These are phyloP conservation scores for Nicotiana knightiana DNA, from an alignment of 257 asterid genomes.

Conservation along the genomic window DNA sequence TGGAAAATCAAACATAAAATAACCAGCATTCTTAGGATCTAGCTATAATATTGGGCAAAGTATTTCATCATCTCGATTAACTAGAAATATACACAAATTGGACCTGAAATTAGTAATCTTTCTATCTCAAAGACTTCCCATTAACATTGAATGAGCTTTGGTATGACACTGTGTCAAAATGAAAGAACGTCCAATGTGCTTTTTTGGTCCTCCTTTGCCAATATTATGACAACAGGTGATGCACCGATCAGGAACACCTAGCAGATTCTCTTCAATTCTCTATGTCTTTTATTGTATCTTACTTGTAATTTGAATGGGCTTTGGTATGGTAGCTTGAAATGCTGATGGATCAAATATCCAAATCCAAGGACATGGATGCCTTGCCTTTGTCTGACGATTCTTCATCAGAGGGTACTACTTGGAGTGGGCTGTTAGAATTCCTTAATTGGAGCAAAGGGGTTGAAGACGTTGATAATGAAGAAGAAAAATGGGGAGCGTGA, in stretches of 20 bases:
- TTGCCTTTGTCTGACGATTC: conserved; percentile 42
- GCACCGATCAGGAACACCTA: not conserved
- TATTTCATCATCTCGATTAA: not conserved
- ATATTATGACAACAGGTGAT: not conserved
- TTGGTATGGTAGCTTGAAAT: no score
- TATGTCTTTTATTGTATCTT: not conserved
- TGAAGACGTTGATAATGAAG: conserved; percentile 14
- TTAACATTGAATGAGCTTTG: not conserved
- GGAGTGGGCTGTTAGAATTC: not conserved
- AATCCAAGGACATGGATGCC: conserved; percentile 57
- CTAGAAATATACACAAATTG: not conserved
- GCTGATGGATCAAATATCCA: conserved; percentile 37
- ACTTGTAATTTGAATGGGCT: not conserved
- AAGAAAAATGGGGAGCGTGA: conserved; percentile 4
- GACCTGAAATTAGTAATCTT: not conserved
- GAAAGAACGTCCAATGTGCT: not conserved
- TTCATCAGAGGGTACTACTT: not conserved
- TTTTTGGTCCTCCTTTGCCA: not conserved
- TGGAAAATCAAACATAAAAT: not conserved
- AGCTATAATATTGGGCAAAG: not conserved
- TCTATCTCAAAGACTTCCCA: not conserved
- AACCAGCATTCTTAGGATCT: not conserved
- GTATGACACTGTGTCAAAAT: not conserved
- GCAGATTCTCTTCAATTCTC: not conserved
- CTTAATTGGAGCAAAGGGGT: conserved; percentile 6